Evolutionary conservation across 169 alveolate species (phyloP).

Genomic region (Plasmodium chabaudi): DNA sequence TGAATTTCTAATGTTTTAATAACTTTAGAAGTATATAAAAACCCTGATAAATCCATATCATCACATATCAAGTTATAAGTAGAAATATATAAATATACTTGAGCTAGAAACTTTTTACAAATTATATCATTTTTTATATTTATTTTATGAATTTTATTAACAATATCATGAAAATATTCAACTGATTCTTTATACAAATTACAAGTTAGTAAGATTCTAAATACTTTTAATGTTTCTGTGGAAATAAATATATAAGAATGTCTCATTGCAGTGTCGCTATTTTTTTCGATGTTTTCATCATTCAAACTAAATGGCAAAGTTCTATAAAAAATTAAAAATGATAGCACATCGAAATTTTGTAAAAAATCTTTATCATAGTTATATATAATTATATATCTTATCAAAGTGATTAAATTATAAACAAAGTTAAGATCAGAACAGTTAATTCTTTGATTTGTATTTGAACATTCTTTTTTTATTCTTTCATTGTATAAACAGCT

Average conservation of each 20-base stretch:
- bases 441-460: slow-evolving; percentile 4
- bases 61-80: slow-evolving; percentile 10
- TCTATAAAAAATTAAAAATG: slow-evolving; percentile 47
- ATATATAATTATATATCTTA: slow-evolving; percentile 43
- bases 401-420: slow-evolving; percentile 49
- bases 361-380: slow-evolving; percentile 50
- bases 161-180: slow-evolving; percentile 66
- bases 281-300: not conserved
- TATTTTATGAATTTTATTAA: slow-evolving; percentile 21
- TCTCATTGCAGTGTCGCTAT: too few species aligned
- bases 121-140: slow-evolving; percentile 3
- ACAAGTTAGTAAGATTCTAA: slow-evolving; percentile 32
- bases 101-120: slow-evolving; percentile 41
- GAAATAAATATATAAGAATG: slow-evolving; percentile 12
- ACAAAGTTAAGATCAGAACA: slow-evolving; percentile 27
- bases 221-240: slow-evolving; percentile 27
- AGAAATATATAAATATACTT: slow-evolving; percentile 48
- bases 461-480: not conserved
- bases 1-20: slow-evolving; percentile 34
- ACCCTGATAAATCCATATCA: slow-evolving; percentile 41
- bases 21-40: slow-evolving; percentile 43
- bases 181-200: slow-evolving; percentile 61
- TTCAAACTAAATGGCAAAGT: slow-evolving; percentile 30
- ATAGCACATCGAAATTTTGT: slow-evolving; percentile 32
- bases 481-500: slow-evolving; percentile 29